Evolutionary conservation across 148 eudicot species (phyloP).

Genomic region (Fagopyrum esculentum): DNA sequence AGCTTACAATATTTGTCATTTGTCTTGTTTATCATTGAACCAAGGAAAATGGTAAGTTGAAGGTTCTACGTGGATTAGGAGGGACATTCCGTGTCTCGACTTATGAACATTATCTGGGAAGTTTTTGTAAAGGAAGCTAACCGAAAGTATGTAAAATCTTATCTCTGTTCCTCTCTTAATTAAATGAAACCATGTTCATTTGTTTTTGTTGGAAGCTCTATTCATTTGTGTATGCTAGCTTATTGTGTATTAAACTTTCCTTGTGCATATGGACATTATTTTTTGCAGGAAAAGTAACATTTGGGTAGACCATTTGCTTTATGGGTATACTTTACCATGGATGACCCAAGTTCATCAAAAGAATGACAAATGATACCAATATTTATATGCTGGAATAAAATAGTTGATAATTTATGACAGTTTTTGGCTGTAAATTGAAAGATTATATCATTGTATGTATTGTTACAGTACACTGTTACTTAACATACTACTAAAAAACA

Average conservation of each 20-base stretch:
- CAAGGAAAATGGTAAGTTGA: conserved; percentile 45
- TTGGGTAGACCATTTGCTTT: conserved; percentile 88
- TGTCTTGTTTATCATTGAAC: background rate
- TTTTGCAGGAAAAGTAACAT: conserved; percentile 52
- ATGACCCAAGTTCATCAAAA: conserved; percentile 59
- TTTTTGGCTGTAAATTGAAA: too few species aligned
- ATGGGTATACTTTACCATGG: conserved; percentile 95
- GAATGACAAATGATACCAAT: background rate
- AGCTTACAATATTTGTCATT: background rate
- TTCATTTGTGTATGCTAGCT: background rate
- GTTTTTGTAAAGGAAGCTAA: conserved; percentile 2
- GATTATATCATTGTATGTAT: too few species aligned
- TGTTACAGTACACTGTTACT: too few species aligned
- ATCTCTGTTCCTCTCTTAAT: background rate
- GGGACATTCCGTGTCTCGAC: conserved; percentile 94
- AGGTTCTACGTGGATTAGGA: conserved; percentile 76
- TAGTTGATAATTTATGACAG: too few species aligned
- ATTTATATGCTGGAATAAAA: too few species aligned
- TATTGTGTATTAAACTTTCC: background rate
- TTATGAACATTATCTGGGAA: conserved; percentile 62
- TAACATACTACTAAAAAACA: too few species aligned
- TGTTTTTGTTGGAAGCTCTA: background rate
- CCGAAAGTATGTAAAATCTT: background rate
- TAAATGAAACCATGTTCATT: background rate
- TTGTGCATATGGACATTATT: background rate